Evolutionary conservation across 2,329 filamentous ascomycete genomes (phyloP), one percentile per base, ranked within the genome.

Genomic region (Fusarium setosum): DNA sequence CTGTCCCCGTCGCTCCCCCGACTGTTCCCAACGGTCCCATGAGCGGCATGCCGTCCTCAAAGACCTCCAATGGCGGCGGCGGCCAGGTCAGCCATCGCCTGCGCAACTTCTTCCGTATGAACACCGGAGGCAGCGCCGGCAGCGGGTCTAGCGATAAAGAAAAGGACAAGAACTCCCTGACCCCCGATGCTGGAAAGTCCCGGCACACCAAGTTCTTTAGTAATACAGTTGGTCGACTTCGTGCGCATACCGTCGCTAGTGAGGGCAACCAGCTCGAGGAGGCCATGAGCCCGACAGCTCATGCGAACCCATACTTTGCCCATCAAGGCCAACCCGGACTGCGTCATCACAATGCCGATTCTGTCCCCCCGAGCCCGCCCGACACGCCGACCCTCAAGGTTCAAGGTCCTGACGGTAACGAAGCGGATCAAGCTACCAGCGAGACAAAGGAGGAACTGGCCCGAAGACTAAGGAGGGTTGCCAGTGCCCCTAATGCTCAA

Each of bases 241-340:
- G 95, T 73, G 96, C 94, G 32, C 90, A 92, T 61, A 98, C 95
- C 23, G 92, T 96, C 56, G 93, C 93, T 69, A 97, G 94, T 80
- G 95, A 97, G 80, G 94, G 94, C 71, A 94, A 97, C 75, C 88
- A 91, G 59, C 86, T 97, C 67, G 95, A 97, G 70, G 94, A 97
- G 78, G 84, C 88, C 63, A 85, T 97, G 73, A 97, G 94, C 74
- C 96, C 96, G 23, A 98, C 94, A 5, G 95, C 94, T 50, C 90
- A 95, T 75, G 95, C 94, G 67, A 99, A 99, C 77, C 96, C 96
- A 17, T 99, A 99, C 81, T 99, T 98, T 79, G 92, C 90, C 69
- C 96, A 98, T 77, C 96, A 99, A 80, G 96, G 96, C 57, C 94
- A 94, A 72, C 96, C 96, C 5, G 92, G 93, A 67, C 84, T 98